Conservation (phyloP, 2,329 filamentous ascomycete genomes). For the Aspergillus sp. region DNA sequence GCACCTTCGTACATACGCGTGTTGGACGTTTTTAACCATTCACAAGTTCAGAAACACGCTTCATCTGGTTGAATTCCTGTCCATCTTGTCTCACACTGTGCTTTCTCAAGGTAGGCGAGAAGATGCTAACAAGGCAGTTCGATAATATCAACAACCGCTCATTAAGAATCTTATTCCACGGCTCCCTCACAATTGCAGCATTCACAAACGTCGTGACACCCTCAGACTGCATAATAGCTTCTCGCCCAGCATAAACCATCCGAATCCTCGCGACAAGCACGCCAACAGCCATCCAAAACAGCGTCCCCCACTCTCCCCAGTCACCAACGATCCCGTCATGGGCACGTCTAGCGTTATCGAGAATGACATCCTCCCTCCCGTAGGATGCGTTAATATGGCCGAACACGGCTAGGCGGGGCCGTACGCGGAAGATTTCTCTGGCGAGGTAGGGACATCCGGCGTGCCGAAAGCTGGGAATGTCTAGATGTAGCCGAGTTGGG, state of each 20-base stretch:
- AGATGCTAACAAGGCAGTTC: no score
- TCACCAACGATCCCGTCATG: background rate
- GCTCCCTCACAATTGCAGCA: background rate
- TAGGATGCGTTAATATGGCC: conserved; percentile 68
- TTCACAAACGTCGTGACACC: background rate
- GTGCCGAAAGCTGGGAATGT: conserved; percentile 30
- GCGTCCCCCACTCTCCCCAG: background rate
- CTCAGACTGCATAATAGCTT: background rate
- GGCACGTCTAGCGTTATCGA: background rate
- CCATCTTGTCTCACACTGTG: no score
- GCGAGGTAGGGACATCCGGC: conserved; percentile 58
- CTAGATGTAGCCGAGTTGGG: conserved; percentile 61
- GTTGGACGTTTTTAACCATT: no score
- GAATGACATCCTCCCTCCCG: conserved; percentile 42
- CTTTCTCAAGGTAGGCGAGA: no score
- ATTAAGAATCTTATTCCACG: background rate
- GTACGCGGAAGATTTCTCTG: conserved; percentile 49
- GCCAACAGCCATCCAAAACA: background rate
- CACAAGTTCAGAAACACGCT: no score
- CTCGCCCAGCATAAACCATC: background rate
- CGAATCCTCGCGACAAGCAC: background rate
- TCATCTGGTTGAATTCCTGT: no score
- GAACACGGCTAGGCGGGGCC: conserved; percentile 67
- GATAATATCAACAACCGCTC: no score
- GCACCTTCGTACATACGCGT: no score